Conservation (phyloP, 352 stramenopile genomes). For the Phytophthora podocarpi region DNA sequence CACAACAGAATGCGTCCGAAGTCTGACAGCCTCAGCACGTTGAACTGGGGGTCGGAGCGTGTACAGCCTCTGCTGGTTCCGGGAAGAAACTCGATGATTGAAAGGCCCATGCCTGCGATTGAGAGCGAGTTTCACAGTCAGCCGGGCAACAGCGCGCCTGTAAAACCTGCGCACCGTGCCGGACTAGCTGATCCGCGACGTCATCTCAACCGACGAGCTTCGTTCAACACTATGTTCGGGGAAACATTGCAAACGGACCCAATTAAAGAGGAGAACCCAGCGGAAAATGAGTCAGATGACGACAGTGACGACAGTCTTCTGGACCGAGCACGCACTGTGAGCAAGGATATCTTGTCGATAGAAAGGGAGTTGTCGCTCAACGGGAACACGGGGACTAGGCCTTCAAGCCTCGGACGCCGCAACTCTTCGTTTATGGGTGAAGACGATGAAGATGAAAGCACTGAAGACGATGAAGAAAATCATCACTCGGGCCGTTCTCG, state of each 20-base stretch:
- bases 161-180: slow-evolving; percentile 32
- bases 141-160: slow-evolving; percentile 21
- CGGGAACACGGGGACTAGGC: slow-evolving; percentile 22
- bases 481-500: slow-evolving; percentile 6
- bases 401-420: slow-evolving; percentile 17
- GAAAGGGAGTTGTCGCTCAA: slow-evolving; percentile 30
- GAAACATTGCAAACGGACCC: slow-evolving; percentile 51
- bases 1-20: slow-evolving; percentile 49
- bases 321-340: slow-evolving; percentile 17
- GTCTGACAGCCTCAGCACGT: slow-evolving; percentile 44
- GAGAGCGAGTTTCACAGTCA: slow-evolving; percentile 22
- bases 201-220: slow-evolving; percentile 68
- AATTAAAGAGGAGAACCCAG: slow-evolving; percentile 70
- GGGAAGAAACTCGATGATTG: slow-evolving; percentile 45
- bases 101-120: slow-evolving; percentile 29
- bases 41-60: slow-evolving; percentile 32
- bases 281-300: slow-evolving; percentile 56
- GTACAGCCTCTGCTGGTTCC: slow-evolving; percentile 14
- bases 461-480: slow-evolving; percentile 37
- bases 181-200: slow-evolving; percentile 55
- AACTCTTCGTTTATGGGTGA: slow-evolving; percentile 44
- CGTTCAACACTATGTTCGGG: slow-evolving; percentile 62
- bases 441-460: slow-evolving; percentile 43
- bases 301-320: slow-evolving; percentile 39
- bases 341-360: slow-evolving; percentile 8